Conservation (phyloP, 441 rosid species). For the Bocquillonia castaneifolia region DNA sequence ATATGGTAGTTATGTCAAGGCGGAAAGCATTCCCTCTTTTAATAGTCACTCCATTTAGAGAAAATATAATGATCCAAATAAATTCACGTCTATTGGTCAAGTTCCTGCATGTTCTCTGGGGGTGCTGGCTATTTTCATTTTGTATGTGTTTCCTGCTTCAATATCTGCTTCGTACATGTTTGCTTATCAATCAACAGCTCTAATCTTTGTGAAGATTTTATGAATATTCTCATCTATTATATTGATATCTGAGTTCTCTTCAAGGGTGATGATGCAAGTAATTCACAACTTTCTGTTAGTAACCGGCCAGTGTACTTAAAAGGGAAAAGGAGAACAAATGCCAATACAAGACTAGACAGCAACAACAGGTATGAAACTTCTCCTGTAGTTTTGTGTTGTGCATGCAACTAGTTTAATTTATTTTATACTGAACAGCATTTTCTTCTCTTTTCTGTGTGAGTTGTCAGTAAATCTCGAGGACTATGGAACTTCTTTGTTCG, state of each 20-base stretch:
- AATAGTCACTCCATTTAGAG: neutral
- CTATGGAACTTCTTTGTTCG: conserved; percentile 52
- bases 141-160: neutral
- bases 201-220: conserved; percentile 1
- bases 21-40: neutral
- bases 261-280: conserved; percentile 58
- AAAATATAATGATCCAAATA: conserved; percentile 1
- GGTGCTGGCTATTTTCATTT: neutral
- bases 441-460: conserved; percentile 17
- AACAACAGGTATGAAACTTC: conserved; percentile 45
- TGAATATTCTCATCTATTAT: conserved; percentile 21
- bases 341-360: conserved; percentile 33
- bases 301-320: conserved; percentile 40
- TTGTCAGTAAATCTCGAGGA: conserved; percentile 50
- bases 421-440: conserved; percentile 11
- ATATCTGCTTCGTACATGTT: neutral
- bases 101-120: neutral
- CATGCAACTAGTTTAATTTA: conserved; percentile 18
- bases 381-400: conserved; percentile 17
- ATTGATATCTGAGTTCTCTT: conserved; percentile 24
- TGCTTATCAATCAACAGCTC: neutral
- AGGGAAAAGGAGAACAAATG: conserved; percentile 40
- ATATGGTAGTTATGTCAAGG: neutral
- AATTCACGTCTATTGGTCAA: neutral
- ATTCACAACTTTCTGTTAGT: conserved; percentile 35